phyloP scores from a whole-genome alignment of 257 asterid genomes.

The Apocynum venetum region DNA sequence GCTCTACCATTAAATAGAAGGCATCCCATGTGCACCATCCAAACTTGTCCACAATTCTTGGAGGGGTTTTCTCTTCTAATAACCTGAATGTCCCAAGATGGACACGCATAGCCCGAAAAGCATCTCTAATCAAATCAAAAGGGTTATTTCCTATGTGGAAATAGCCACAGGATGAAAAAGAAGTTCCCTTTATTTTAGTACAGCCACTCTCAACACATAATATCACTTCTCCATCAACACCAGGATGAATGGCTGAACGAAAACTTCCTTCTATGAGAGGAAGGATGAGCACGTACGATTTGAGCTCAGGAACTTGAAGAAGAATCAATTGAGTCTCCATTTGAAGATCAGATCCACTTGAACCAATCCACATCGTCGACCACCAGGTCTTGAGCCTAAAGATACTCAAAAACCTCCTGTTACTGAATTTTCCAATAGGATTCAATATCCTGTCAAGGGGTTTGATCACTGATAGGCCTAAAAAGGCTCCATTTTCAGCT shows the following conservation, averaged over 20 bases:
- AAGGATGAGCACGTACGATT: constrained; percentile 43
- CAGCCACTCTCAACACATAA: constrained; percentile 75
- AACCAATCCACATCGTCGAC: constrained; percentile 87
- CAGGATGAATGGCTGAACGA: constrained; percentile 77
- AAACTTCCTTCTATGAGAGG: constrained; percentile 71
- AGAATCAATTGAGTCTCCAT: constrained; percentile 71
- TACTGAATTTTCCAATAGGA: constrained; percentile 63
- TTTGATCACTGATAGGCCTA: background rate
- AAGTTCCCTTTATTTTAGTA: constrained; percentile 37
- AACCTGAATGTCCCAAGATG: constrained; percentile 71
- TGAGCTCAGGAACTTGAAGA: constrained; percentile 37
- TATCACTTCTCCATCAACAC: constrained; percentile 35
- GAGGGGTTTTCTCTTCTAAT: constrained; percentile 79
- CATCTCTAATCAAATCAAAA: constrained; percentile 63
- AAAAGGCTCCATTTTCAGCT: background rate
- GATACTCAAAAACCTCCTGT: constrained; percentile 66
- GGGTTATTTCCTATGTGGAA: constrained; percentile 66
- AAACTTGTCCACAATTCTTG: constrained; percentile 77
- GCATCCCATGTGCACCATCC: constrained; percentile 99
- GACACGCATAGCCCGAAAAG: constrained; percentile 54
- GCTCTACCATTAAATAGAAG: constrained; percentile 76
- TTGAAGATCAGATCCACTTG: constrained; percentile 67
- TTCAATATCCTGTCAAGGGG: background rate
- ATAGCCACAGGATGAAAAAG: constrained; percentile 52
- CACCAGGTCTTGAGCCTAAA: constrained; percentile 97